Base-by-base conservation (phyloP, 345 rosid genomes). In the Litchi chinensis region DNA sequence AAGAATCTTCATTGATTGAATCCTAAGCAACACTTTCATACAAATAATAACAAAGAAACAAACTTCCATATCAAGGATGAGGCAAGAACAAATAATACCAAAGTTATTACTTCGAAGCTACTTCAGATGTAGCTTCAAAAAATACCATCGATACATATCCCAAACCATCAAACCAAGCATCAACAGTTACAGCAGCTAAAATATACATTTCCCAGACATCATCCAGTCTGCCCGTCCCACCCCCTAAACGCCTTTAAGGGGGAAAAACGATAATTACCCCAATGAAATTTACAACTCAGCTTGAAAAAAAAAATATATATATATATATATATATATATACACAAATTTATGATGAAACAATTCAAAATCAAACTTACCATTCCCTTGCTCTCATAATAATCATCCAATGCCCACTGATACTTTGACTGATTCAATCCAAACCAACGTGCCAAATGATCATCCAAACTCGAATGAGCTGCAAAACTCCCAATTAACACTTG, bases 391-490 rank as follows among this genome's bases (percentile, higher is more conserved):
- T 93, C 91, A 70, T 93, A 92, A 74, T 97, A 97, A 87, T 93
- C 95, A 64, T 97, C 98, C 85, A 97, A 76, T 43, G 98, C 99
- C 99, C 99, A 97, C 65, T 97, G 99, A 68, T 94, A 97, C 91
- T 93, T 97, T 15, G 99, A 97, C 79, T 93, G 99, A 85, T 97
- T 88, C 83, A 97, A 90, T 41, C 99, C 99, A 80, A 94, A 92
- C 99, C 99, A 97, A n/a, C 95, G 92, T 15, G 98, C 97, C 90
- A 97, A 81, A 86, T 93, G 93, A 71, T 93, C 98, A 86, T 97
- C 99, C 88, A 97, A 89, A 75, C 98, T 91, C 54, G 98, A 93
- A 91, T 94, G 97, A 54, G 97, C 99, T 97, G 86, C 83, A 79
- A 77, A 75, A 37, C 21, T 44, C 16, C 39, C 16, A 64, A 75